A percentile compares a stretch with the other conserved stretches of the same genome.
Conservation (phyloP, 345 rosid species). For the Hibiscus syriacus region DNA sequence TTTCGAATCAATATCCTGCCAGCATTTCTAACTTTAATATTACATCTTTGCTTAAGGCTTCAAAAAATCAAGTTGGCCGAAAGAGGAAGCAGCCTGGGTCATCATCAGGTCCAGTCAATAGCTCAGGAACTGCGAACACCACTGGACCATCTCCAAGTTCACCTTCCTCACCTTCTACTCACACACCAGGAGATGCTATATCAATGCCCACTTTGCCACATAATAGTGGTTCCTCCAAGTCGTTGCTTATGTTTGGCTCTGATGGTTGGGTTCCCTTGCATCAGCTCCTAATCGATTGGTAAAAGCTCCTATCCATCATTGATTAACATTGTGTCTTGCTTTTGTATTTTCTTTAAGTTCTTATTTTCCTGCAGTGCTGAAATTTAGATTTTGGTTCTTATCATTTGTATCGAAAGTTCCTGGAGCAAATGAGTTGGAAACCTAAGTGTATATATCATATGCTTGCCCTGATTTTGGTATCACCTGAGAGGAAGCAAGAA, state of each 20-base stretch:
- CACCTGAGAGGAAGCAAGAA: conserved; percentile 1
- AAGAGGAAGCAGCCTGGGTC: conserved; percentile 48
- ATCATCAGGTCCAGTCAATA: conserved; percentile 49
- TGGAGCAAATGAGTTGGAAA: background rate
- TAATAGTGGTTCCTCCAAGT: conserved; percentile 40
- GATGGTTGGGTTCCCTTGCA: conserved; percentile 42
- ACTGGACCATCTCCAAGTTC: conserved; percentile 50
- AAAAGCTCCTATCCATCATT: conserved; percentile 7
- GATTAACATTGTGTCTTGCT: background rate
- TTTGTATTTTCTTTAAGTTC: background rate
- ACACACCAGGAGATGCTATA: conserved; percentile 44
- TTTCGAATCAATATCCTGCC: too few relatives aligned
- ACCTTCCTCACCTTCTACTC: conserved; percentile 50
- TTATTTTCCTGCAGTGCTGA: background rate
- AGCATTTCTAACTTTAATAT: conserved; percentile 5
- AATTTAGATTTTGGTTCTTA: background rate
- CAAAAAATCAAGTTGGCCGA: conserved; percentile 39
- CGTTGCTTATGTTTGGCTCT: conserved; percentile 43
- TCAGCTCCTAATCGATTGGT: conserved; percentile 49
- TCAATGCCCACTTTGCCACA: conserved; percentile 39
- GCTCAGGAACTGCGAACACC: conserved; percentile 49
- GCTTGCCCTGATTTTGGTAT: background rate
- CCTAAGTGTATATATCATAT: background rate
- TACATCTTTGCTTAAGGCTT: conserved; percentile 27
- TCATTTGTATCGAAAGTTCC: background rate